These are phyloP conservation scores for Apiotrichum montevideense DNA, from an alignment of 1,284 basidiomycete genomes.

Conservation along the genomic window DNA sequence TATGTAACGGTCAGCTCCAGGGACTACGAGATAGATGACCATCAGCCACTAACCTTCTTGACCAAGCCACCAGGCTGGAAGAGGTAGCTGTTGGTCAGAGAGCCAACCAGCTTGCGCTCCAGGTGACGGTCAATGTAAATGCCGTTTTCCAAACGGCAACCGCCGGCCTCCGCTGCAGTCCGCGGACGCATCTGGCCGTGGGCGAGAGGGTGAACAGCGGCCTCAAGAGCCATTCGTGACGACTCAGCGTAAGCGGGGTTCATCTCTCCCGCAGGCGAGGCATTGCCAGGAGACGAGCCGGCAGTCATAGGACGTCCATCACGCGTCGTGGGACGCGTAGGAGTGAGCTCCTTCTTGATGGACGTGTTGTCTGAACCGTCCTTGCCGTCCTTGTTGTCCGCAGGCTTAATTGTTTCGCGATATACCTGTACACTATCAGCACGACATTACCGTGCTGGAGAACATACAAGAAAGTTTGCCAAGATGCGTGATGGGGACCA, in stretches of 20 bases:
- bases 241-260: conserved; percentile 11
- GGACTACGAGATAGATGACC: background rate
- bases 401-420: conserved; percentile 78
- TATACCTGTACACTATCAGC: conserved; percentile 55
- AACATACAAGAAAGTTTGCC: conserved; percentile 74
- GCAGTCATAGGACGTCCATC: conserved; percentile 15
- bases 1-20: conserved; percentile 37
- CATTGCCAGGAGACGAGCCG: conserved; percentile 12
- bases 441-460: background rate
- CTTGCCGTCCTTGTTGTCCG: conserved; percentile 16
- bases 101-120: conserved; percentile 77
- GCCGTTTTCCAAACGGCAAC: conserved; percentile 19
- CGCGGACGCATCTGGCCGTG: conserved; percentile 20
- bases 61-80: conserved; percentile 86
- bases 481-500: conserved; percentile 67
- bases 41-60: conserved; percentile 68
- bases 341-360: conserved; percentile 10
- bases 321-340: conserved; percentile 6
- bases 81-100: conserved; percentile 81
- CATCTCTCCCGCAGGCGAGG: conserved; percentile 2
- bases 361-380: conserved; percentile 5
- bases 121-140: conserved; percentile 18
- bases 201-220: conserved; percentile 8
- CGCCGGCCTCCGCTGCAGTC: conserved; percentile 17
- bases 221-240: conserved; percentile 18